Conservation (phyloP, 2,329 filamentous ascomycete species). For the Allantophomopsis cytisporea region DNA sequence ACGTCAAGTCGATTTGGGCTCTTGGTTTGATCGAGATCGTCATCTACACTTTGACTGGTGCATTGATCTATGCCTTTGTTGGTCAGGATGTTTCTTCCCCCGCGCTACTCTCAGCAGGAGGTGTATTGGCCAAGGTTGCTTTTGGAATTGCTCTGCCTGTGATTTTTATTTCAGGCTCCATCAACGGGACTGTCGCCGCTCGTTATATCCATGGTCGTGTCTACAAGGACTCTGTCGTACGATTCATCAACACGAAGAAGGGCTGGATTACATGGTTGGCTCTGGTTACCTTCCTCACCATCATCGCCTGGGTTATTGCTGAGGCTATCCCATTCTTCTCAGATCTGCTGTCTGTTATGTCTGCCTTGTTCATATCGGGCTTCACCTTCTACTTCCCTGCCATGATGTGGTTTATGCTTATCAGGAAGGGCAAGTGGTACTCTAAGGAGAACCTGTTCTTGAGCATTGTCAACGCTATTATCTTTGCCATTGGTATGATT, state of each 20-base stretch:
- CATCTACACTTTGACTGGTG: slow-evolving; percentile 42
- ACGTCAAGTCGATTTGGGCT: slow-evolving; percentile 24
- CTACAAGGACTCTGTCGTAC: slow-evolving; percentile 9
- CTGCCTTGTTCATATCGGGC: slow-evolving; percentile 25
- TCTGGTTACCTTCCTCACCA: no score
- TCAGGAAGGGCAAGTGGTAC: slow-evolving; percentile 14
- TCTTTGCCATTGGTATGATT: slow-evolving; percentile 10
- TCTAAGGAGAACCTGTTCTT: slow-evolving; percentile 9
- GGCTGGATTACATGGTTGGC: slow-evolving; percentile 8
- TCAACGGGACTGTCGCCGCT: slow-evolving; percentile 39
- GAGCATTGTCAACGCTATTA: slow-evolving; percentile 7
- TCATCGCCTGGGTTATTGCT: no score
- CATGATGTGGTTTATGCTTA: slow-evolving; percentile 14
- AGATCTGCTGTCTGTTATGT: no score
- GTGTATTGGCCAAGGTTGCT: slow-evolving; percentile 37
- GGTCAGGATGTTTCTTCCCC: slow-evolving; percentile 40
- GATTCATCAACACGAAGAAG: slow-evolving; percentile 11
- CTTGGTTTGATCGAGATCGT: slow-evolving; percentile 36
- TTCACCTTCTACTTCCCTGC: slow-evolving; percentile 16
- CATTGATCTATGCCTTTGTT: slow-evolving; percentile 46
- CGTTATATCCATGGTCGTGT: slow-evolving; percentile 14
- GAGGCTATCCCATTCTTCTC: no score
- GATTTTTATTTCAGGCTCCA: slow-evolving; percentile 47
- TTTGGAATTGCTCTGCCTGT: slow-evolving; percentile 47
- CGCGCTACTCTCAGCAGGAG: slow-evolving; percentile 40